A percentile compares a stretch with the other conserved stretches of the same genome.
These are phyloP conservation scores for Blepharisma undulans DNA, from an alignment of 169 alveolate genomes.

Conservation along the genomic window DNA sequence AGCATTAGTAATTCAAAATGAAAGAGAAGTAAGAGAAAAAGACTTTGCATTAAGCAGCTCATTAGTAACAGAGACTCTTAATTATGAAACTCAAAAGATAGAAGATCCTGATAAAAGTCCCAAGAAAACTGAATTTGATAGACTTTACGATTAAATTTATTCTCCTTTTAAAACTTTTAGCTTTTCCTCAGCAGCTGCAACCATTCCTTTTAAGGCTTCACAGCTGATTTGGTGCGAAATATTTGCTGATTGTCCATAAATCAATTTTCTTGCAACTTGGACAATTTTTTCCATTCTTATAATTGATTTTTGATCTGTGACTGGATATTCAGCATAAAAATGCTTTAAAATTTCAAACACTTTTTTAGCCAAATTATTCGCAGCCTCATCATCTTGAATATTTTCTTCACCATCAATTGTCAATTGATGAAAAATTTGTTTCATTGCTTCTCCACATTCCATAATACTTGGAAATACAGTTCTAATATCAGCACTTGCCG, in stretches of 20 bases:
- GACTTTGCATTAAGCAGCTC: not conserved
- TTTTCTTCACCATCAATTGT: not conserved
- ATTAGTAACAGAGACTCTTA: not conserved
- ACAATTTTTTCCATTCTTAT: not conserved
- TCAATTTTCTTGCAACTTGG: not conserved
- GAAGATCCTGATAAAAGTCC: not conserved
- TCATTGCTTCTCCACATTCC: conserved; percentile 16
- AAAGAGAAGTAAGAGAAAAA: conserved; percentile 20
- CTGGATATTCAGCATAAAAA: conserved; percentile 12
- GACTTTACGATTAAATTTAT: not conserved
- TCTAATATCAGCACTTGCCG: not conserved
- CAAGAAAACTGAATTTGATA: not conserved
- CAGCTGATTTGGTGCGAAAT: not conserved
- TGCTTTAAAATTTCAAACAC: conserved; percentile 2
- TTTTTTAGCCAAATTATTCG: not conserved
- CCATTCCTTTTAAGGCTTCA: not conserved
- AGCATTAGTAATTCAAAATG: not conserved
- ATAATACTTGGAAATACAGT: not conserved
- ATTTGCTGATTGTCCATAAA: not conserved
- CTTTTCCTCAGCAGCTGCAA: not conserved
- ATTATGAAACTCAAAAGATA: not conserved
- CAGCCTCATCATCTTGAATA: not conserved
- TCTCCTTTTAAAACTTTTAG: not conserved
- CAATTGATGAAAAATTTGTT: conserved; percentile 9
- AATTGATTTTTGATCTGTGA: not conserved